Evolutionary conservation across 495 filamentous ascomycete species (phyloP).

Genomic region (Immersiella caudata): DNA sequence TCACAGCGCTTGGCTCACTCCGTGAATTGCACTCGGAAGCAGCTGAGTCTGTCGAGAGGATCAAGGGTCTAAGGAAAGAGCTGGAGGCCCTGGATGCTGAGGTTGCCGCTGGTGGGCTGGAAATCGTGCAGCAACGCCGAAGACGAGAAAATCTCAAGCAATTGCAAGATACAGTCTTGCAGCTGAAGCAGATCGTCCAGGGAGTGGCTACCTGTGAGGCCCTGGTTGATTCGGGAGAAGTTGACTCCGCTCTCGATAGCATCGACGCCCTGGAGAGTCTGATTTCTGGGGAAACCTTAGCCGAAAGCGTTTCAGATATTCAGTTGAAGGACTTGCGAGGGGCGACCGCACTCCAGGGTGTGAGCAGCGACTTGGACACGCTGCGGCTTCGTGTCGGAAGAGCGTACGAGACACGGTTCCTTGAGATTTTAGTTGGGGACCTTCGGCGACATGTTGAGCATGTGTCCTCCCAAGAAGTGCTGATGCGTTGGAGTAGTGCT

Average conservation of each 20-base stretch:
- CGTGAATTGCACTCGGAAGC: conserved; percentile 90
- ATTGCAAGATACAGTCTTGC: conserved; percentile 77
- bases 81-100: conserved; percentile 79
- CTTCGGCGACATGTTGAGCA: conserved; percentile 78
- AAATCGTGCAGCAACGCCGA: conserved; percentile 80
- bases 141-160: conserved; percentile 83
- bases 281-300: conserved; percentile 65
- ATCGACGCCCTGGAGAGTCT: conserved; percentile 77
- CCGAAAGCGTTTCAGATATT: conserved; percentile 21
- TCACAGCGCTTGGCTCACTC: conserved; percentile 89
- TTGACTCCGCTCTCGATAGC: conserved; percentile 75
- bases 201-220: conserved; percentile 76
- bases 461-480: conserved; percentile 69
- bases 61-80: conserved; percentile 78
- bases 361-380: conserved; percentile 72
- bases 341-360: conserved; percentile 77
- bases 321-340: conserved; percentile 71
- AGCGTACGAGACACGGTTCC: conserved; percentile 79
- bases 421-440: conserved; percentile 77
- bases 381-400: conserved; percentile 82
- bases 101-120: conserved; percentile 83
- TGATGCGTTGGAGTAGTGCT: conserved; percentile 72
- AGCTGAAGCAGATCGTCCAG: conserved; percentile 77
- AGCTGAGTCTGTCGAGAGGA: conserved; percentile 84
- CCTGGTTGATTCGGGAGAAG: conserved; percentile 75